Base-by-base conservation (phyloP, 2,329 filamentous ascomycete species). In the Aspergillus clavatus region DNA sequence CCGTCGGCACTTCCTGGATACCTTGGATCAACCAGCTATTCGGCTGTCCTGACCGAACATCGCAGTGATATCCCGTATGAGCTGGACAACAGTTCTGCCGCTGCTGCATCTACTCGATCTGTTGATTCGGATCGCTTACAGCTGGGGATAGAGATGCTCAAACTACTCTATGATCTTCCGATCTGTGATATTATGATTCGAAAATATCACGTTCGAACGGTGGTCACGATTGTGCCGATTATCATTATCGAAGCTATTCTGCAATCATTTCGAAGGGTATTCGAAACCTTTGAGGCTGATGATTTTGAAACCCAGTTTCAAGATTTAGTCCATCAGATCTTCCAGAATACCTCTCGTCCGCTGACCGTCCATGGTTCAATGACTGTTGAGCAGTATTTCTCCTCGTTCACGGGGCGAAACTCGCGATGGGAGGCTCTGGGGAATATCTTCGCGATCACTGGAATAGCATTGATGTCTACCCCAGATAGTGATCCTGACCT, bases 351-450 rank as follows among this genome's bases (percentile, higher is more conserved):
- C 2, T 60, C 59, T 8, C 48, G 54, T 5, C 54, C 58, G 4
- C 42, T 66, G 48, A 48, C 44, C 2, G 53, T 53, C 1, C 53
- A 62, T 36, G 47, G 49, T 23, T 47, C 51, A 0, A 66, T 65
- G 62, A 61, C 57, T 2, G 47, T 60, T 2, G 50, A 60, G n/a
- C 60, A 66, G 7, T 67, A 67, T 38, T 60, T 53, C 36, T 46
- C 50, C 5, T 56, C 59, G 1, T 61, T 65, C 27, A 61, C 56
- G 1, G 61, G 56, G 5, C 38, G 51, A 4, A 67, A 67, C 37
- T 52, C 65, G 19, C 65, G 70, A 8, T 72, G 70, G 69, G 70
- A 72, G 38, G 66, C 66, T 0, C 39, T 73, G 1, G 68, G 66
- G 1, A 56, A 69, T 29, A 63, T 73, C 7, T 60, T 73, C 16